Evolutionary conservation across 129 eudicot genomes (phyloP), one percentile per base, ranked within the genome.

Genomic region (Flaveria ramosissima): DNA sequence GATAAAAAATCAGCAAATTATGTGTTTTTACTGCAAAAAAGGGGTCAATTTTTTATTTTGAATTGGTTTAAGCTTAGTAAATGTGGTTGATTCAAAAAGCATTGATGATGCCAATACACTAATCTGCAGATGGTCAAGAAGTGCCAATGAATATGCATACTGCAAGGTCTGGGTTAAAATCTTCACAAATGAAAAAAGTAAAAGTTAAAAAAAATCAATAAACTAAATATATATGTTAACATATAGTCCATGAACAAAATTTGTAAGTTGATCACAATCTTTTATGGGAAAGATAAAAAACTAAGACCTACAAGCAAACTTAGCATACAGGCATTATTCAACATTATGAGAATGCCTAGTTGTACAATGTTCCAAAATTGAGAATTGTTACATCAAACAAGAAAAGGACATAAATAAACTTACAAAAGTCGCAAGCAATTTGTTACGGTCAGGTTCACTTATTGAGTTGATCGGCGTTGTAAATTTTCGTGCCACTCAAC

Each of bases 401-500:
- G 17, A 70, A 70, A 15, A n/a, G 50, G 16, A 24, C 27, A 16
- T 32, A 41, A 63, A 45, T 3, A 27, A 26, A 62, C 20, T 21
- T 30, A 41, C 4, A 0, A 27, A 50, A 15, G 14, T 46, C 65
- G 8, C 17, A 15, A 27, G 72, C 41, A 60, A 39, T 42, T 51
- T 46, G 73, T 63, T 41, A 43, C 16, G 41, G 30, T 69, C 32
- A 39, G 68, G 17, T 55, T 32, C 74, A 78, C 70, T 71, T 80
- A 48, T 78, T 66, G 56, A 77, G 59, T 63, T 75, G 75, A 27
- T 80, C 62, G 27, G 42, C 73, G 27, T 68, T 67, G 76, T 78
- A 79, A 73, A 91, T 86, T 83, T 84, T 87, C 11, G 89, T 94
- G 60, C 99, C 99, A 67, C 96, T 91, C 68, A 91, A 65, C 42